Evolutionary conservation across 1,139 yeast genomes (phyloP).

Genomic region (Geotrichum siamense): DNA sequence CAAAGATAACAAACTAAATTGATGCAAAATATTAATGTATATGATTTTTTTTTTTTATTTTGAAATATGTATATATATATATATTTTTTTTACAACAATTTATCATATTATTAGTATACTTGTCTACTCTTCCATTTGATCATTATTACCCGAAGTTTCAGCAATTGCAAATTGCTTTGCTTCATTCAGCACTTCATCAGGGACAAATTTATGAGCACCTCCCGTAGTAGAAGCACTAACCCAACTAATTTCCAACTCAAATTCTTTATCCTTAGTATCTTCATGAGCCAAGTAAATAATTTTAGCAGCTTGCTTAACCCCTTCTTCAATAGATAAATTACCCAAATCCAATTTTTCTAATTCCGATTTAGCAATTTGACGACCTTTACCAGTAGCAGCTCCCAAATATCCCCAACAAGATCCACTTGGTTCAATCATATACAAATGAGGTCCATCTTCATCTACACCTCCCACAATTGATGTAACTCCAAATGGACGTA

Average conservation of each 20-base stretch:
- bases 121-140: conserved; percentile 41
- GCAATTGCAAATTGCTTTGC: conserved; percentile 78
- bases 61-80: no score
- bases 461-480: conserved; percentile 93
- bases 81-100: no score
- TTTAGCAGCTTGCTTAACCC: conserved; percentile 87
- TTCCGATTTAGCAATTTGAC: conserved; percentile 94
- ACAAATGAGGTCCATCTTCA: conserved; percentile 76
- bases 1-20: no score
- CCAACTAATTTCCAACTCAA: conserved; percentile 94
- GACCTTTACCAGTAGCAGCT: conserved; percentile 96
- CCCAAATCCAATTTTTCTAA: conserved; percentile 81
- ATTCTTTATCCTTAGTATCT: conserved; percentile 94
- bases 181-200: conserved; percentile 67
- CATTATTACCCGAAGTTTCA: conserved; percentile 59
- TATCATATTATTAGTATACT: no score
- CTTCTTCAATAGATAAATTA: conserved; percentile 65
- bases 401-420: conserved; percentile 95
- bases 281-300: conserved; percentile 93
- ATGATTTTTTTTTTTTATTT: no score
- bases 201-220: conserved; percentile 76
- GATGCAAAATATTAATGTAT: no score
- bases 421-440: conserved; percentile 97
- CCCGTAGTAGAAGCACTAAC: conserved; percentile 64
- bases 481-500: conserved; percentile 92